phyloP scores from a whole-genome alignment of 768 basidiomycete genomes.

The Hygrophorus russula region DNA sequence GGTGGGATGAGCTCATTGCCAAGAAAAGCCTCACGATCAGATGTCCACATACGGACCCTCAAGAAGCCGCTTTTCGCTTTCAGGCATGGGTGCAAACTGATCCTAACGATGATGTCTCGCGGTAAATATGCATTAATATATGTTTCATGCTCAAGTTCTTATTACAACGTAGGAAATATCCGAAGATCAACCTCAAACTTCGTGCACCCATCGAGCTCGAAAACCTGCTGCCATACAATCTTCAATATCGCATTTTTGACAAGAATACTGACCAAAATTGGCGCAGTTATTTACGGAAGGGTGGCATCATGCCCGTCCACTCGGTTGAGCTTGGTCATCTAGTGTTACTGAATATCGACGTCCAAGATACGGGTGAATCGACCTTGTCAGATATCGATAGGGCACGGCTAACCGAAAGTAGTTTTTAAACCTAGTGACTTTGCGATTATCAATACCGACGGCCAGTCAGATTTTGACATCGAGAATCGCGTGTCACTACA shows the following conservation, averaged over 20 bases:
- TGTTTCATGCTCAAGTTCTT: background rate
- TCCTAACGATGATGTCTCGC: conserved; percentile 30
- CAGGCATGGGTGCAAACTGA: conserved; percentile 86
- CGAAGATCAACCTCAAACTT: conserved; percentile 75
- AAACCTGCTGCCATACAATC: conserved; percentile 87
- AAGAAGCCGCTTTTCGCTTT: conserved; percentile 87
- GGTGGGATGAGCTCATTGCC: conserved; percentile 80
- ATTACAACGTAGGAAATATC: conserved; percentile 50
- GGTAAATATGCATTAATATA: conserved; percentile 27
- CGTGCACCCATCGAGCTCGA: conserved; percentile 93
- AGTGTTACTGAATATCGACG: conserved; percentile 76
- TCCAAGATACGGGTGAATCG: conserved; percentile 78
- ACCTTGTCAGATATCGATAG: background rate
- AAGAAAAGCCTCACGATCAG: conserved; percentile 64
- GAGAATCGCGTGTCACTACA: conserved; percentile 64
- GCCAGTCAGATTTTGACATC: conserved; percentile 77
- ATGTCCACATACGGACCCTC: conserved; percentile 72
- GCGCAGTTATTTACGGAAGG: conserved; percentile 85
- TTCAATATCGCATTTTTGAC: conserved; percentile 95
- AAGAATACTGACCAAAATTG: conserved; percentile 92
- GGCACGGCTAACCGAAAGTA: conserved; percentile 17
- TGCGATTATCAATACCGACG: conserved; percentile 93
- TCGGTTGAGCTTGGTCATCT: conserved; percentile 88
- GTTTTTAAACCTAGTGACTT: conserved; percentile 93
- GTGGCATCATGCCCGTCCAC: conserved; percentile 93